These are phyloP conservation scores for Syncephalastrum sp. DNA, from an alignment of 371 early-diverging fungal species.

Conservation along the genomic window DNA sequence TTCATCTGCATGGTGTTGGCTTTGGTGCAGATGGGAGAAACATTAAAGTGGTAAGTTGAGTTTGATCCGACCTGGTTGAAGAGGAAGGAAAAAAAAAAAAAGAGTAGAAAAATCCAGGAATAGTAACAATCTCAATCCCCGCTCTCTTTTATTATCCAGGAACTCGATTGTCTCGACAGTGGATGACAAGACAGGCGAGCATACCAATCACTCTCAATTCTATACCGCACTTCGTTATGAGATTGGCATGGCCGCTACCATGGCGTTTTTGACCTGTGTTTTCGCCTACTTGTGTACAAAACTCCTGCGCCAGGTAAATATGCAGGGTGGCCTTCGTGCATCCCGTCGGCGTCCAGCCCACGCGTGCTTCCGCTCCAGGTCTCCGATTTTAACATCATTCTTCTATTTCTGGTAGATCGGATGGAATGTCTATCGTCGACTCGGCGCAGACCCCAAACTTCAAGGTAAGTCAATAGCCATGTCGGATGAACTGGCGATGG, in stretches of 20 bases:
- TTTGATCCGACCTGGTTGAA: slow-evolving; percentile 8
- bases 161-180: slow-evolving; percentile 10
- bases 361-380: no score
- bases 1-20: slow-evolving; percentile 37
- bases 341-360: no score
- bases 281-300: slow-evolving; percentile 31
- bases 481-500: not conserved
- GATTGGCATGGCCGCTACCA: slow-evolving; percentile 27
- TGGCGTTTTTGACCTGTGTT: slow-evolving; percentile 23
- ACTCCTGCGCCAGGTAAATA: slow-evolving; percentile 33
- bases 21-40: slow-evolving; percentile 41
- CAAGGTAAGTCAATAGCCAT: slow-evolving; percentile 25
- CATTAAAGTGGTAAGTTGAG: slow-evolving; percentile 35
- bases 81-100: slow-evolving; percentile 5
- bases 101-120: not conserved
- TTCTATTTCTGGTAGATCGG: slow-evolving; percentile 27
- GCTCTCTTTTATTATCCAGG: slow-evolving; percentile 9
- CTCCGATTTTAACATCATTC: no score
- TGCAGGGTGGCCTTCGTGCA: not conserved
- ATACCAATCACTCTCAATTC: slow-evolving; percentile 20
- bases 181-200: slow-evolving; percentile 16
- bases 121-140: not conserved
- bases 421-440: slow-evolving; percentile 45
- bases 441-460: slow-evolving; percentile 42
- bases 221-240: slow-evolving; percentile 33